Conservation (phyloP, 371 early-diverging fungal genomes). For the Mortierella sp. region DNA sequence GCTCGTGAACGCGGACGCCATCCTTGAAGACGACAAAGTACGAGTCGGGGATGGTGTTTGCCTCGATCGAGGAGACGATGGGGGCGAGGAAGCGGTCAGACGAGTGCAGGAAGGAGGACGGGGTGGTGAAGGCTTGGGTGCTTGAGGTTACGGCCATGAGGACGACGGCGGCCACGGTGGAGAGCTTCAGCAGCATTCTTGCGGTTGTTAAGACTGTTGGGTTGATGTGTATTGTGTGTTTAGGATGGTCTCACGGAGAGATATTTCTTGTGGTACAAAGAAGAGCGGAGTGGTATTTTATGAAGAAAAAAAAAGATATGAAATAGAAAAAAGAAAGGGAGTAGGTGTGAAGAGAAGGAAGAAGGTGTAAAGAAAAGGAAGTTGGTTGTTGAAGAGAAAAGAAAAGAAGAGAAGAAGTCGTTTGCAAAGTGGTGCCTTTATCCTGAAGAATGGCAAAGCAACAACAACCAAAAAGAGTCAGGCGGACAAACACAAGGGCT, state of each 20-base stretch:
- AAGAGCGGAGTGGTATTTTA: not conserved
- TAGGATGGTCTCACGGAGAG: not conserved
- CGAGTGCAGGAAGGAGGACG: conserved; percentile 10
- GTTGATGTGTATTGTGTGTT: not conserved
- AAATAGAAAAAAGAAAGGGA: not conserved
- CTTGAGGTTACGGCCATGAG: conserved; percentile 25
- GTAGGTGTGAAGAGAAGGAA: not conserved
- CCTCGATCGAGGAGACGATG: conserved; percentile 70
- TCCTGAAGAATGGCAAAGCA: not conserved
- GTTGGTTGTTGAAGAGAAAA: not conserved
- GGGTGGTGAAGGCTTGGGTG: conserved; percentile 7
- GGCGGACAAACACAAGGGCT: conserved; percentile 6
- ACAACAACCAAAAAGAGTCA: not conserved
- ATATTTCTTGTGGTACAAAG: not conserved
- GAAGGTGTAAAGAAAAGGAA: too few relatives aligned
- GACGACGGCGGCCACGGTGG: conserved; percentile 41
- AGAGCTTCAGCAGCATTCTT: conserved; percentile 37
- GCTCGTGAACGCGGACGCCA: conserved; percentile 44
- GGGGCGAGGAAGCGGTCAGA: conserved; percentile 64
- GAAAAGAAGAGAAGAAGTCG: not conserved
- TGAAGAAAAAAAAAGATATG: not conserved
- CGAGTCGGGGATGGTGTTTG: conserved; percentile 78
- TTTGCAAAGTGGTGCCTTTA: not conserved
- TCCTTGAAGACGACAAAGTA: conserved; percentile 91
- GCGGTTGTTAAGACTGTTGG: not conserved